phyloP scores from a whole-genome alignment of 495 filamentous ascomycete genomes.

The Diplogelasinospora grovesii region DNA sequence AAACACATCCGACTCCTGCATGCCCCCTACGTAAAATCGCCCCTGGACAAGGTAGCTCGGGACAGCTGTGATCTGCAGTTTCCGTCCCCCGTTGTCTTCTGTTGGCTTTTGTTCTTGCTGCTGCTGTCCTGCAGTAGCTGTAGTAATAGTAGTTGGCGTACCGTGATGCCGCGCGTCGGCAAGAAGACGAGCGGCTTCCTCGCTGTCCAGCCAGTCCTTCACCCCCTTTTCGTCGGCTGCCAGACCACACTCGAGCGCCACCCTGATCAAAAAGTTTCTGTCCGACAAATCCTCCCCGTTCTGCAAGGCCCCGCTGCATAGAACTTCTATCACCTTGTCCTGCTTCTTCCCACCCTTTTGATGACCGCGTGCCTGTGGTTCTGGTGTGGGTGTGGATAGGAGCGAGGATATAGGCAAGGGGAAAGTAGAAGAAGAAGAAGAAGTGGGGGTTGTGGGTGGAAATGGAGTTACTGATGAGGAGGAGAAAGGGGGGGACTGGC shows the following conservation, averaged over 20 bases:
- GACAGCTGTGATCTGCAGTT: conserved; percentile 58
- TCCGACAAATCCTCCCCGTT: conserved; percentile 68
- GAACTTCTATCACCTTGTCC: conserved; percentile 54
- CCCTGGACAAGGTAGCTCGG: conserved; percentile 69
- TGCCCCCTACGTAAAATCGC: conserved; percentile 60
- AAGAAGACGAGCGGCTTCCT: conserved; percentile 31
- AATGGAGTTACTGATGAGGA: not conserved
- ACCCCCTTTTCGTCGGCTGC: conserved; percentile 50
- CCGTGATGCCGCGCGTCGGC: no score
- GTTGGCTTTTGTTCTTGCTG: no score
- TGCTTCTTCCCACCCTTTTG: conserved; percentile 50
- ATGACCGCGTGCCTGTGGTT: conserved; percentile 3
- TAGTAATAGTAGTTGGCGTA: no score
- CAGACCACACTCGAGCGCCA: conserved; percentile 45
- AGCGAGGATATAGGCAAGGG: not conserved
- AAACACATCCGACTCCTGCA: conserved; percentile 48
- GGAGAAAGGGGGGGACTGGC: not conserved
- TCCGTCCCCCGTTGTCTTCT: conserved; percentile 3
- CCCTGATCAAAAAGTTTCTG: conserved; percentile 47
- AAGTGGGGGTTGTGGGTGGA: not conserved
- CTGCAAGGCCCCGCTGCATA: conserved; percentile 68
- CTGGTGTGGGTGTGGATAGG: not conserved
- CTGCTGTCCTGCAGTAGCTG: no score
- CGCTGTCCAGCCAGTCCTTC: conserved; percentile 51
- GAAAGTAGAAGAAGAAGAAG: not conserved